Evolutionary conservation across 495 filamentous ascomycete species (phyloP).

Genomic region (Aspergillus olivimuriae): DNA sequence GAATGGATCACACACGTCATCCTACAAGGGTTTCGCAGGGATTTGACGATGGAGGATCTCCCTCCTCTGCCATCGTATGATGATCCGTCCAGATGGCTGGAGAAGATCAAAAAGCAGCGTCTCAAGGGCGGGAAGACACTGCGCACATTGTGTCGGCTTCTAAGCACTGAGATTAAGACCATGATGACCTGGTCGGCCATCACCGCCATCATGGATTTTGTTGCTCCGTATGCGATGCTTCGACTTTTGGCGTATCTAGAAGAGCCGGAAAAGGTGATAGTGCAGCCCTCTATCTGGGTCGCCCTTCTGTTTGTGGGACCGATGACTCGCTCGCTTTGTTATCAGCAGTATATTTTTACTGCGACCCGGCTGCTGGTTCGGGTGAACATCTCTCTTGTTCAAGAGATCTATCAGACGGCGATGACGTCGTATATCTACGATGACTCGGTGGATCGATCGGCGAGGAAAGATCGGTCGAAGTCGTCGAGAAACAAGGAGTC

Average conservation of each 20-base stretch:
- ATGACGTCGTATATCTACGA: conserved; percentile 32
- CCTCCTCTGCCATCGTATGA: conserved; percentile 46
- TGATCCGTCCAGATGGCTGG: conserved; percentile 35
- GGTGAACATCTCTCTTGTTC: conserved; percentile 40
- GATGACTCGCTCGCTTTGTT: conserved; percentile 31
- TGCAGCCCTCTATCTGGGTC: conserved; percentile 40
- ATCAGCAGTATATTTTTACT: conserved; percentile 44
- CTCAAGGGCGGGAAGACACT: conserved; percentile 33
- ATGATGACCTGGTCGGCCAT: conserved; percentile 32
- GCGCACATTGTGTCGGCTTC: conserved; percentile 31
- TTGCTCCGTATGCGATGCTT: conserved; percentile 41
- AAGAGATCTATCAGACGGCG: conserved; percentile 45
- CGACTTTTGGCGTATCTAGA: conserved; percentile 31
- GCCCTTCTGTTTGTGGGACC: conserved; percentile 39
- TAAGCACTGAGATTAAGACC: conserved; percentile 27
- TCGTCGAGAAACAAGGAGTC: conserved; percentile 4
- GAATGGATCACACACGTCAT: conserved; percentile 45
- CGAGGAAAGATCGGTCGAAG: conserved; percentile 12
- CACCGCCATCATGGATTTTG: conserved; percentile 29
- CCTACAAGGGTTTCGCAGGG: conserved; percentile 32
- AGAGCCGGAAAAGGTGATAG: conserved; percentile 20
- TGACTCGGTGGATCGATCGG: conserved; percentile 9
- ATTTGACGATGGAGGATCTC: conserved; percentile 39
- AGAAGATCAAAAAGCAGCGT: conserved; percentile 30
- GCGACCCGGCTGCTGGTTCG: conserved; percentile 41